A percentile compares a stretch with the other conserved stretches of the same genome.
Conservation (phyloP, 148 eudicot genomes). For the Salicornia ramosissima region DNA sequence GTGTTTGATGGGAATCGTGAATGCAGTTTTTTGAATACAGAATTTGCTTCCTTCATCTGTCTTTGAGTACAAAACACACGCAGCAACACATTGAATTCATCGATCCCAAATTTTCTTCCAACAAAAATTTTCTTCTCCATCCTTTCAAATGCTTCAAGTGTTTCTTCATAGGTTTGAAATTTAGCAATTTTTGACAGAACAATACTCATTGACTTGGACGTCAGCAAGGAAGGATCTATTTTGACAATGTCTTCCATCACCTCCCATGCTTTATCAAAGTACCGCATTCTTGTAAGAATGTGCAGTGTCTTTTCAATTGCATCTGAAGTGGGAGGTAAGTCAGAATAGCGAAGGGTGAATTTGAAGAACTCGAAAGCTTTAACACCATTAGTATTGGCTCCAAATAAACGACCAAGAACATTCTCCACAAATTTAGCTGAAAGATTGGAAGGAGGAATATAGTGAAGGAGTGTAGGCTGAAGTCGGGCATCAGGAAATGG, state of each 20-base stretch:
- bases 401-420: constrained; percentile 71
- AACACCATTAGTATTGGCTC: constrained; percentile 70
- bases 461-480: constrained; percentile 43
- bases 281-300: constrained; percentile 79
- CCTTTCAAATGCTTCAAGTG: constrained; percentile 71
- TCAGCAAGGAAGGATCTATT: constrained; percentile 49
- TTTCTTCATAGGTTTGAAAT: constrained; percentile 65
- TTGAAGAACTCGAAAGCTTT: constrained; percentile 83
- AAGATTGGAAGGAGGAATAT: constrained; percentile 38
- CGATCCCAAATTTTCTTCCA: constrained; percentile 56
- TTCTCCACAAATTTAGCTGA: constrained; percentile 56
- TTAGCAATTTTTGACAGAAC: constrained; percentile 67
- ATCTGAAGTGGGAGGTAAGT: constrained; percentile 48
- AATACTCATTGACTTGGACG: constrained; percentile 80
- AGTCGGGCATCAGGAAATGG: constrained; percentile 67
- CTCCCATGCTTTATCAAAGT: constrained; percentile 81
- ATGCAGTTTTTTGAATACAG: constrained; percentile 62
- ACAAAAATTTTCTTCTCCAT: constrained; percentile 59
- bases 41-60: constrained; percentile 83
- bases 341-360: constrained; percentile 40
- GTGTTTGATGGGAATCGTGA: constrained; percentile 51
- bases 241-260: constrained; percentile 54
- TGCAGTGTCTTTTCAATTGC: constrained; percentile 84
- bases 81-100: constrained; percentile 75
- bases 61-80: constrained; percentile 80